Evolutionary conservation across 2,329 filamentous ascomycete species (phyloP), one percentile per base, ranked within the genome.

Genomic region (Parastagonospora avenae): DNA sequence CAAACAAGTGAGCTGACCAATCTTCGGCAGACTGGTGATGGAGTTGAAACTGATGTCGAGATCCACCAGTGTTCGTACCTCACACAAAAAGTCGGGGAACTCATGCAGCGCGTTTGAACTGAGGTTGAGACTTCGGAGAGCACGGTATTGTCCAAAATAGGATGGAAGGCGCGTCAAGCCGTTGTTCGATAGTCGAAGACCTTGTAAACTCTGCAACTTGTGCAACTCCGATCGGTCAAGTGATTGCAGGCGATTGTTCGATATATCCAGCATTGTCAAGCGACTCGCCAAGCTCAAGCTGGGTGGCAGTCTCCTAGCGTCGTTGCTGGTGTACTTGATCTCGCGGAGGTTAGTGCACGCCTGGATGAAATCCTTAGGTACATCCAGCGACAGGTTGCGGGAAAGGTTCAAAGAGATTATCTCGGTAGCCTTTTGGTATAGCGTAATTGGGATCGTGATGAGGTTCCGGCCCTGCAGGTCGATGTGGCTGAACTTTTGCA

Each of bases 11-110:
- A 99, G 76, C 48, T 86, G 85, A 6, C 92, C 91, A 59, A 99
- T 90, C 56, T 88, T 86, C 0, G 92, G 92, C 7, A 99, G 77
- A 46, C 79, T 83, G 9, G 84, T 84, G 55, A 99, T 96, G 35
- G 87, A 85, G 70, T 99, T 99, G 82, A 99, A 99, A 71, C 93
- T 97, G 68, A 99, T 85, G 66, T 99, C 94, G 35, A 99, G 83
- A 69, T 99, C 93, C 10, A 96, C 90, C 39, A 99, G 77, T 37
- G 88, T 92, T 59, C 85, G 85, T 15, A 99, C 78, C 19, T 91
- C 83, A 73, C 91, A 93, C 16, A 99, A 79, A 63, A 96, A 95
- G 16, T 87, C 80, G 0, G 94, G 94, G 57, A 99, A 96, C 35
- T 84, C 84, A 49, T 88, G 87, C 47, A 99, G 82, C 54, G 90